Evolutionary conservation across 2,329 filamentous ascomycete species (phyloP).

Genomic region (Teratosphaeria pseudoeucalypti): DNA sequence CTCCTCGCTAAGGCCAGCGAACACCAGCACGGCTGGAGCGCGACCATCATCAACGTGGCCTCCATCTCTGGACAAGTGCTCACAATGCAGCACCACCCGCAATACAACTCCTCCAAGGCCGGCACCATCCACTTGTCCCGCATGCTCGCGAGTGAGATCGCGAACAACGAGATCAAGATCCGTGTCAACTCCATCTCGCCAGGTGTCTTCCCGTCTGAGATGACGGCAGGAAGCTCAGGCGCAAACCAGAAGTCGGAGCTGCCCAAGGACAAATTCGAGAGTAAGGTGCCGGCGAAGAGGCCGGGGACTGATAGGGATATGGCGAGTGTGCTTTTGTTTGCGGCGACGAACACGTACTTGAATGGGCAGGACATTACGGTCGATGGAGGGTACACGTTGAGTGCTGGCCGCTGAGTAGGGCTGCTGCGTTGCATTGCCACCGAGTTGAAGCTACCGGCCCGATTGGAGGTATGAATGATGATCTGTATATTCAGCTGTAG

Average conservation of each 20-base stretch:
- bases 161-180: slow-evolving; percentile 43
- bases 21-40: slow-evolving; percentile 32
- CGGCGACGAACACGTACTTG: slow-evolving; percentile 40
- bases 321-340: slow-evolving; percentile 46
- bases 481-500: neutral
- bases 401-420: slow-evolving; percentile 17
- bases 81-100: slow-evolving; percentile 38
- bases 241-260: slow-evolving; percentile 46
- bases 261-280: slow-evolving; percentile 41
- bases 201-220: slow-evolving; percentile 45
- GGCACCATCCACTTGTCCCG: slow-evolving; percentile 46
- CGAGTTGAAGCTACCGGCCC: too few relatives aligned
- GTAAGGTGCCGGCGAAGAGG: slow-evolving; percentile 39
- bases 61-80: slow-evolving; percentile 37
- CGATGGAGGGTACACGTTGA: slow-evolving; percentile 44
- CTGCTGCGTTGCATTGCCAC: too few relatives aligned
- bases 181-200: slow-evolving; percentile 49
- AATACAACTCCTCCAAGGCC: slow-evolving; percentile 38
- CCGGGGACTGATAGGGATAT: slow-evolving; percentile 51
- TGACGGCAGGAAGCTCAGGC: slow-evolving; percentile 44
- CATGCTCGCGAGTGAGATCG: slow-evolving; percentile 45
- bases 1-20: slow-evolving; percentile 36
- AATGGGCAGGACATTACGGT: slow-evolving; percentile 42
- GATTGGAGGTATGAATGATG: neutral
- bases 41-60: slow-evolving; percentile 37